Conservation (phyloP, 345 rosid genomes). For the Ricinus communis region DNA sequence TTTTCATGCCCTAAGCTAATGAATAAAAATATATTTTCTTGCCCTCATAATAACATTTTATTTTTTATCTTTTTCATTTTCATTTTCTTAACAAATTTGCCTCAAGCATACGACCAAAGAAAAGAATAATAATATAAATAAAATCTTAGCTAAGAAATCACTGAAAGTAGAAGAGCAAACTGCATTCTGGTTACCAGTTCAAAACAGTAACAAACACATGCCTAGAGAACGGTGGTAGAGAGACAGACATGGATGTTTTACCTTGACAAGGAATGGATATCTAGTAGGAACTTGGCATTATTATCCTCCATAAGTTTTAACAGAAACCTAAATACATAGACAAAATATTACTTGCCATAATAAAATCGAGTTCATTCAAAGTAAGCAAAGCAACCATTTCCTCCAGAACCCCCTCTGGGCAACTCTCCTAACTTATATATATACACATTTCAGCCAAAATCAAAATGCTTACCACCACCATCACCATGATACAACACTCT, state of each 20-base stretch:
- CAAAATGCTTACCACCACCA: constrained; percentile 3
- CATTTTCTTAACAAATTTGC: too few relatives aligned
- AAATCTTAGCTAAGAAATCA: too few relatives aligned
- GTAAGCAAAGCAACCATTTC: constrained; percentile 15
- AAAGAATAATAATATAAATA: too few relatives aligned
- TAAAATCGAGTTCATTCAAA: constrained; percentile 12
- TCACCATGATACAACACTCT: constrained; percentile 12
- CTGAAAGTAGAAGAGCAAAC: background rate
- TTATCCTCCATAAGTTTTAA: background rate
- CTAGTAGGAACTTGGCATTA: constrained; percentile 8
- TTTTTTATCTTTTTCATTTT: too few relatives aligned
- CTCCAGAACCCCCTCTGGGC: constrained; percentile 13
- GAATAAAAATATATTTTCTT: too few relatives aligned
- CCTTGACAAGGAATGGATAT: background rate
- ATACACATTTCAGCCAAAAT: constrained; percentile 31
- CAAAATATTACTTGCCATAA: background rate
- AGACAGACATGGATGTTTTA: too few relatives aligned
- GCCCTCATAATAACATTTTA: too few relatives aligned
- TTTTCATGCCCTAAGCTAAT: too few relatives aligned
- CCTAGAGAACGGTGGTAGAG: too few relatives aligned
- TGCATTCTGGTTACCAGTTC: too few relatives aligned
- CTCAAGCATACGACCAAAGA: too few relatives aligned
- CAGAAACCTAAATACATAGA: constrained; percentile 4
- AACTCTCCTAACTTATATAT: constrained; percentile 21
- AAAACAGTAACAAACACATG: too few relatives aligned